Percentiles rank a stretch among this genome's conserved stretches.
Evolutionary conservation across 441 rosid genomes (phyloP).

Genomic region (Pelargonium australe): DNA sequence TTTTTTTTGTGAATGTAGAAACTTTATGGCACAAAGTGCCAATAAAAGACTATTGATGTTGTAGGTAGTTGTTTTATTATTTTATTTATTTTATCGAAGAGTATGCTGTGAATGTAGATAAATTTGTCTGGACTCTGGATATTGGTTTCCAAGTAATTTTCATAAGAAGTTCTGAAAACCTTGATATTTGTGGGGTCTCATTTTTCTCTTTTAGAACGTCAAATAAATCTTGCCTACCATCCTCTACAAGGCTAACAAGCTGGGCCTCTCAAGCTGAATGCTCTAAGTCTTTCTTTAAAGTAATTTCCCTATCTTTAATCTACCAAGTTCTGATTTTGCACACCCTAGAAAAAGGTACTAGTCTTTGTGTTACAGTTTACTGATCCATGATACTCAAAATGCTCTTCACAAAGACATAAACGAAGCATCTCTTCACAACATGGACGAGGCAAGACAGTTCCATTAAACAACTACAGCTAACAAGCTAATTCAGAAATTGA

Average conservation of each 20-base stretch:
- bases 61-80: neutral
- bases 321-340: neutral
- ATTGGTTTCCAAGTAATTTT: neutral
- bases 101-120: no score
- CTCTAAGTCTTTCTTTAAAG: neutral
- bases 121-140: no score
- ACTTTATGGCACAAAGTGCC: neutral
- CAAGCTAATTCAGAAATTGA: neutral
- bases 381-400: no score
- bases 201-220: neutral
- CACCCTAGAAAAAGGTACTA: no score
- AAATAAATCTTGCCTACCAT: neutral
- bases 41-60: neutral
- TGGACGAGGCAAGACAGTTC: neutral
- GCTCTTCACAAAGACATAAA: neutral
- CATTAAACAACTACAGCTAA: neutral
- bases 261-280: neutral
- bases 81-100: no score
- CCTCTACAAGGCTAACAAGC: neutral
- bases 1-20: neutral
- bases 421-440: neutral
- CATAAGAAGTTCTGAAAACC: neutral
- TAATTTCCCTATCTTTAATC: neutral
- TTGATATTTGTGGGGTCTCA: neutral
- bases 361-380: no score